A percentile compares a stretch with the other conserved stretches of the same genome.
These are phyloP conservation scores for Calonectria fujianensis DNA, from an alignment of 2,329 filamentous ascomycete species.

Conservation along the genomic window DNA sequence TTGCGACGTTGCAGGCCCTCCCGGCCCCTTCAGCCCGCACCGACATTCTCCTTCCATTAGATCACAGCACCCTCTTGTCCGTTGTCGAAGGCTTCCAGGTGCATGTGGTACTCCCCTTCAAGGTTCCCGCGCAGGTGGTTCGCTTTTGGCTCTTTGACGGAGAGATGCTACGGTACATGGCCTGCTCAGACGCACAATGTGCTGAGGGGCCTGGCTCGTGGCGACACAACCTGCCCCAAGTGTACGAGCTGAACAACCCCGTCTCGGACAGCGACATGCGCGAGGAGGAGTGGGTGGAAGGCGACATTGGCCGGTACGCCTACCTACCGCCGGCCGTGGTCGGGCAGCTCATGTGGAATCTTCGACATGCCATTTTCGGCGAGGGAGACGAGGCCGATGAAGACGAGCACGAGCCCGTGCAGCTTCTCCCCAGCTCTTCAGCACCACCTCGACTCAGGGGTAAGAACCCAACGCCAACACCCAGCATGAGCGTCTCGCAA, in stretches of 20 bases:
- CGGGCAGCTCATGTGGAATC: conserved; percentile 74
- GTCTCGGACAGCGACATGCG: conserved; percentile 71
- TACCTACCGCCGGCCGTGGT: conserved; percentile 75
- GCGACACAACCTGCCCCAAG: conserved; percentile 61
- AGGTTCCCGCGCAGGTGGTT: conserved; percentile 71
- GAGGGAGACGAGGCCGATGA: conserved; percentile 45
- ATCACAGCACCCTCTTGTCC: conserved; percentile 66
- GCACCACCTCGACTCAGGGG: conserved; percentile 33
- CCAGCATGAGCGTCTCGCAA: conserved; percentile 67
- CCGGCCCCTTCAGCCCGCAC: conserved; percentile 69
- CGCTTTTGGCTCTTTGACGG: conserved; percentile 79
- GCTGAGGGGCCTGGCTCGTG: conserved; percentile 47
- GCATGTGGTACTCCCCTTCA: conserved; percentile 74
- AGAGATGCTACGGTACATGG: conserved; percentile 76
- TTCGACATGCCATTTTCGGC: conserved; percentile 70
- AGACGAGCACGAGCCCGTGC: conserved; percentile 47
- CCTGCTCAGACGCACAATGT: conserved; percentile 69
- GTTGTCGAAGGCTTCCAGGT: conserved; percentile 71
- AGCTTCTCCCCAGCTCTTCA: conserved; percentile 50
- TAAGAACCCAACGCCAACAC: conserved; percentile 48
- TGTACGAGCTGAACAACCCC: conserved; percentile 79
- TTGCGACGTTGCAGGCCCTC: conserved; percentile 69
- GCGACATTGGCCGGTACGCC: conserved; percentile 69
- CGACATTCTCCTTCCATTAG: conserved; percentile 73
- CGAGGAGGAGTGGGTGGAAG: conserved; percentile 72